Base-by-base conservation (phyloP, 129 eudicot genomes). In the Arctium lappa region DNA sequence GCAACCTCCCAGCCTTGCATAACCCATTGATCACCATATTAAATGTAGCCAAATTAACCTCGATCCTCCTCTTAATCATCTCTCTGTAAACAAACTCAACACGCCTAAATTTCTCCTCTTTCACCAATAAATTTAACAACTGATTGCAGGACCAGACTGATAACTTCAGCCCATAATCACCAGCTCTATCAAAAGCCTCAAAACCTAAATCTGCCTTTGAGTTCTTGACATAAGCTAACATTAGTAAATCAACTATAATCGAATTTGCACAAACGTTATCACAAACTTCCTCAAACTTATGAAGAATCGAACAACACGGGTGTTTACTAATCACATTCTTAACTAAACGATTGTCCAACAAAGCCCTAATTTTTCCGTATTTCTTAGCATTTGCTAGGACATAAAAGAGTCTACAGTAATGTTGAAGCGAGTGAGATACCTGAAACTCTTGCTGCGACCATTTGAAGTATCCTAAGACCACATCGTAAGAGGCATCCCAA, bases 1-100 rank as follows among this genome's bases (percentile, higher is more conserved):
- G 87, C 80, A 95, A 78, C 85, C 83, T 90, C 68, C 99, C 99
- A 9, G 74, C 93, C 80, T 91, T 95, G 85, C 99, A 92, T 32
- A 93, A 79, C 34, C 97, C 99, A 77, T 87, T 91, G 44, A 95
- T 87, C 53, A 90, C 94, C 16, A 86, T 91, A 81, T 95, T 95
- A 77, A 89, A 93, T 0, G 93, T 92, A 37, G 82, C 81, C 85
- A 85, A 69, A 85, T 93, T 85, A 74, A 87, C 81, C 81, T 38
- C 53, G 69, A 93, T 69, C 82, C 89, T 89, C 86, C 97, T 91
- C 92, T 86, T 88, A 81, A 89, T 60, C 94, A 92, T 91, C 85
- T 88, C 97, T 85, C 81, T 91, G 75, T 87, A 93, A 74, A 89
- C 87, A 79, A 87, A 76, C 80, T 95, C 97, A 48, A 81, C 85